These are phyloP conservation scores for Rhodamnia argentea DNA, from an alignment of 345 rosid genomes.

Conservation along the genomic window DNA sequence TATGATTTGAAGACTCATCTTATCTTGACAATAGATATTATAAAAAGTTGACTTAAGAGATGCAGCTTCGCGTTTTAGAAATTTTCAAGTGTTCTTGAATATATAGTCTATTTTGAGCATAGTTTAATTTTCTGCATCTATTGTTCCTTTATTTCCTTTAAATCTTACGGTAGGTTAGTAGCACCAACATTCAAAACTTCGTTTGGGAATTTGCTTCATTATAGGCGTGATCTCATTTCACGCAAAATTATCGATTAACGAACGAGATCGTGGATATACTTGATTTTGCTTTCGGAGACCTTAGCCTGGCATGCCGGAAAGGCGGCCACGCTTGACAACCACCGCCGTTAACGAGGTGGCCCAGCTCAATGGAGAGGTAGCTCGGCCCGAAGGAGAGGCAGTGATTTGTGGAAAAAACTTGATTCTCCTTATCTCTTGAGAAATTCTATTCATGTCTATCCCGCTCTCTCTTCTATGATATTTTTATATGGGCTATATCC, in stretches of 20 bases:
- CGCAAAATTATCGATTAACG: no score
- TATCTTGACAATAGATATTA: neutral
- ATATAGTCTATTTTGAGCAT: neutral
- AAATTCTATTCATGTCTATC: no score
- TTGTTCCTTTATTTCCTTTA: neutral
- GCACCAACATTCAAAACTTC: neutral
- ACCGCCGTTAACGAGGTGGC: no score
- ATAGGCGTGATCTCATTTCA: no score
- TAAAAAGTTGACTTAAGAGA: neutral
- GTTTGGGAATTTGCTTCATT: neutral
- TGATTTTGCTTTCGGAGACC: no score
- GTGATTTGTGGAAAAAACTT: no score
- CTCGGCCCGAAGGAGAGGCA: fast-evolving
- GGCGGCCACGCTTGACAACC: no score
- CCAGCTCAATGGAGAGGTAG: fast-evolving
- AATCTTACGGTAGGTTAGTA: neutral
- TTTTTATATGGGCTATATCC: no score
- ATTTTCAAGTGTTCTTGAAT: neutral
- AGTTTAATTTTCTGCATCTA: neutral
- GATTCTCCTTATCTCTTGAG: no score
- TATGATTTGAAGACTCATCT: neutral
- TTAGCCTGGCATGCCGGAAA: no score
- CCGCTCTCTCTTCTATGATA: no score
- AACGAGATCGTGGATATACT: no score
- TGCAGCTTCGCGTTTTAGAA: neutral